phyloP scores from a whole-genome alignment of 345 rosid genomes.

The Theobroma cacao region DNA sequence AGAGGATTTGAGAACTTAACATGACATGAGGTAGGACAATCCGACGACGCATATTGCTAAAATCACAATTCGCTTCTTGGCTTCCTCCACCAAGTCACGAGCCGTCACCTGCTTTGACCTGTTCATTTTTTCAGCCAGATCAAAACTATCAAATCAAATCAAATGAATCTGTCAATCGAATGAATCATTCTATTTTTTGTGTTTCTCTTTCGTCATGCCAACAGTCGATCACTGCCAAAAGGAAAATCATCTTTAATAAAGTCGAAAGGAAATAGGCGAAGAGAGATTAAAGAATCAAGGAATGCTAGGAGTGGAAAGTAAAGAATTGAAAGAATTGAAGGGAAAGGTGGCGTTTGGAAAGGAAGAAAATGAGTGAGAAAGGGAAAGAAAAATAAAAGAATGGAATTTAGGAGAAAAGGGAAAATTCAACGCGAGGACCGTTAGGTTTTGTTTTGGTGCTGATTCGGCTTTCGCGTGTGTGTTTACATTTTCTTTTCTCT shows the following conservation, averaged over 20 bases:
- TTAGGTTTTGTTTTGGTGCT: conserved; percentile 25
- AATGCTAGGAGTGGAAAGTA: conserved; percentile 7
- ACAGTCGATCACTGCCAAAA: conserved; percentile 2
- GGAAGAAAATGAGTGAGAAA: conserved; percentile 9
- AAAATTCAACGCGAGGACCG: conserved; percentile 40
- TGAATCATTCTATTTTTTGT: not conserved
- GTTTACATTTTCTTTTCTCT: not conserved
- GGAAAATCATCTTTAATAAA: not conserved
- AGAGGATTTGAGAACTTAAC: conserved; percentile 42
- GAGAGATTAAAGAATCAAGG: not conserved
- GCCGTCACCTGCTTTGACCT: conserved; percentile 53
- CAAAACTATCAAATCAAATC: not conserved
- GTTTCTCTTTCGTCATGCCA: not conserved
- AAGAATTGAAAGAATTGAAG: not conserved
- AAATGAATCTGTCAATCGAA: conserved; percentile 14
- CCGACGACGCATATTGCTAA: conserved; percentile 85
- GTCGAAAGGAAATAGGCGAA: not conserved
- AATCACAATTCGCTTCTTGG: conserved; percentile 85
- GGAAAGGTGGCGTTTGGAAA: not conserved
- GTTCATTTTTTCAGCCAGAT: conserved; percentile 38
- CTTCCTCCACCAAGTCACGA: conserved; percentile 90
- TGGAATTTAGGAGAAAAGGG: not conserved
- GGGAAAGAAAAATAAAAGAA: not conserved
- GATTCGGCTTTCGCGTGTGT: not conserved
- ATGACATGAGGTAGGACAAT: conserved; percentile 84